Evolutionary conservation across 1,284 basidiomycete species (phyloP).

Genomic region (Trametes hirsuta): DNA sequence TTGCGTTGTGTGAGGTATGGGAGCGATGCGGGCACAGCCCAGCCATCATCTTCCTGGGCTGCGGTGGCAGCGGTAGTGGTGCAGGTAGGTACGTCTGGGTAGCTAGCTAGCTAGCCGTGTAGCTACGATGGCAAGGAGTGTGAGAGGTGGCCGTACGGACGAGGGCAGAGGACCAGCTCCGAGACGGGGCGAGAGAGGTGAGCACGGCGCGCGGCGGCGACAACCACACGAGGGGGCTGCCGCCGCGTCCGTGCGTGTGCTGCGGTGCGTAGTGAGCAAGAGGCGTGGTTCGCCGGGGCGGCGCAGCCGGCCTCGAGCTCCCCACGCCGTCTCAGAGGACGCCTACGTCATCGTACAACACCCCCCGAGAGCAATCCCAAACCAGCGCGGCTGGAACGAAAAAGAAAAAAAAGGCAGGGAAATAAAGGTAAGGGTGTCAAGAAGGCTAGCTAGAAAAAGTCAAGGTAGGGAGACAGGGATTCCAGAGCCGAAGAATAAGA

Average conservation of each 20-base stretch:
- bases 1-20: conserved; percentile 14
- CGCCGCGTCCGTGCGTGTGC: background rate
- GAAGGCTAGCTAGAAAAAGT: background rate
- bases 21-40: conserved; percentile 32
- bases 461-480: conserved; percentile 15
- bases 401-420: conserved; percentile 15
- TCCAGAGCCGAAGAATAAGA: conserved; percentile 21
- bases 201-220: background rate
- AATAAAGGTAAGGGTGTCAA: background rate
- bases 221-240: too few species aligned
- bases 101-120: conserved; percentile 3
- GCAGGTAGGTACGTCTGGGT: background rate
- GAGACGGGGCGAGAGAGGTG: background rate
- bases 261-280: conserved; percentile 6
- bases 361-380: conserved; percentile 16
- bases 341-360: conserved; percentile 29
- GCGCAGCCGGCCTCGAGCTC: conserved; percentile 22
- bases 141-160: conserved; percentile 1
- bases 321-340: conserved; percentile 20
- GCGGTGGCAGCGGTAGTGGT: conserved; percentile 10
- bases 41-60: conserved; percentile 22
- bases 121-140: conserved; percentile 10
- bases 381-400: conserved; percentile 23
- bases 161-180: conserved; percentile 11
- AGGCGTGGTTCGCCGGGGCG: conserved; percentile 18